Conservation (phyloP, 2,329 filamentous ascomycete species). For the Diaporthe nobilis region DNA sequence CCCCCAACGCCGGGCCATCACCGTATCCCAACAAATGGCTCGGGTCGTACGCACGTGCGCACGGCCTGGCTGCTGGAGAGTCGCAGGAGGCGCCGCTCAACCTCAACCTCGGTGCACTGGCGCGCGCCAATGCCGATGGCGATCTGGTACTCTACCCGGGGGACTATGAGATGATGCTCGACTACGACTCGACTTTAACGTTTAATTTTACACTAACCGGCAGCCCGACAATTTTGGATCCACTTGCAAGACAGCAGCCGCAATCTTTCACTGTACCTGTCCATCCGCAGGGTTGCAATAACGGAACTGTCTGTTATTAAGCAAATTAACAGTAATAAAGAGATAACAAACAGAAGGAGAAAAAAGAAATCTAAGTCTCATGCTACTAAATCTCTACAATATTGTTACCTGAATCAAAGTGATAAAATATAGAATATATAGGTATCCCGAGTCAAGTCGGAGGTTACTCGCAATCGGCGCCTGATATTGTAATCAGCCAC, state of each 20-base stretch:
- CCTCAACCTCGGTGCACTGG: background rate
- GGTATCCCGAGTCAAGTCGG: too few species aligned
- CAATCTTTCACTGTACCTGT: background rate
- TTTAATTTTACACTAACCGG: background rate
- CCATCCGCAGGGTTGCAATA: too few species aligned
- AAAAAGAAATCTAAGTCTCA: too few species aligned
- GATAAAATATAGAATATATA: too few species aligned
- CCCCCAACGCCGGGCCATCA: background rate
- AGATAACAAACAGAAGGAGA: too few species aligned
- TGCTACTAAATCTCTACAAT: too few species aligned
- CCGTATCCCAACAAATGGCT: conserved; percentile 3
- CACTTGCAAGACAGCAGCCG: background rate
- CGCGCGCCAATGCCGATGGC: background rate
- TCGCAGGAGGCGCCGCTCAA: background rate
- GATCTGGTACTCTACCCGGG: background rate
- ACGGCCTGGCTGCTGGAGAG: background rate
- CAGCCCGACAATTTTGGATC: background rate
- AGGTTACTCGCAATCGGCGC: too few species aligned
- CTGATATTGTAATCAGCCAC: background rate
- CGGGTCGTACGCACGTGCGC: background rate
- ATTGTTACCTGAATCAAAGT: too few species aligned
- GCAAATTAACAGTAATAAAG: too few species aligned
- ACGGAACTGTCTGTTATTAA: too few species aligned
- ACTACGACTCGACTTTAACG: background rate
- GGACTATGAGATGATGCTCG: conserved; percentile 2